A percentile compares a stretch with the other conserved stretches of the same genome.
These are phyloP conservation scores for Microstegium vimineum DNA, from an alignment of 176 grass and related monocot genomes.

Conservation along the genomic window DNA sequence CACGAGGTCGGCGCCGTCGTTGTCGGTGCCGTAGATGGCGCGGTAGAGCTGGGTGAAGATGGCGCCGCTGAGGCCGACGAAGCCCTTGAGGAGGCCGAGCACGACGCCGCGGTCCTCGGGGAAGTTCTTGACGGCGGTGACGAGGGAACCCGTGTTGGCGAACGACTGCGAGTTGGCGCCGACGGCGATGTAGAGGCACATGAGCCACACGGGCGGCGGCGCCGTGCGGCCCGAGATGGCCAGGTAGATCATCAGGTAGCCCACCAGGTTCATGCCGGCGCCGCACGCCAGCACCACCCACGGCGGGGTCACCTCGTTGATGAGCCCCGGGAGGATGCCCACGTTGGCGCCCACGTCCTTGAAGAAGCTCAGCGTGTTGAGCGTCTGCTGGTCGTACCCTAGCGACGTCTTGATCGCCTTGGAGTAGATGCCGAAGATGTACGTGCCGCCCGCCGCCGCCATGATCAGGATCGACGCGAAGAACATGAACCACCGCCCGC, in stretches of 20 bases:
- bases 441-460: too few relatives aligned
- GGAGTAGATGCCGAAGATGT: too few relatives aligned
- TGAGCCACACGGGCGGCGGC: constrained; percentile 55
- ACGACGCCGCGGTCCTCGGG: constrained; percentile 61
- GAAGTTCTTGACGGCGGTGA: constrained; percentile 77
- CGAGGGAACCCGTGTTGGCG: constrained; percentile 69
- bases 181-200: constrained; percentile 72
- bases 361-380: constrained; percentile 83
- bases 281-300: constrained; percentile 51
- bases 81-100: constrained; percentile 71
- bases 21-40: constrained; percentile 48
- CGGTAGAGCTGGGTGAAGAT: constrained; percentile 79
- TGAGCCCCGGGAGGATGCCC: constrained; percentile 55
- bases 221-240: constrained; percentile 37
- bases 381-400: constrained; percentile 73
- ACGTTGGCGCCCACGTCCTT: constrained; percentile 81
- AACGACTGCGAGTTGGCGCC: constrained; percentile 76
- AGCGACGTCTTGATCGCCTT: too few relatives aligned
- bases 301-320: constrained; percentile 62
- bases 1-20: constrained; percentile 49
- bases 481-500: too few relatives aligned
- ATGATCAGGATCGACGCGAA: too few relatives aligned
- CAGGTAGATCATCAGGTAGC: constrained; percentile 84
- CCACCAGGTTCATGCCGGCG: constrained; percentile 66
- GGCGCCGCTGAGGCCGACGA: constrained; percentile 76